phyloP scores from a whole-genome alignment of 2,329 filamentous ascomycete genomes.

The Coleophoma crateriformis region DNA sequence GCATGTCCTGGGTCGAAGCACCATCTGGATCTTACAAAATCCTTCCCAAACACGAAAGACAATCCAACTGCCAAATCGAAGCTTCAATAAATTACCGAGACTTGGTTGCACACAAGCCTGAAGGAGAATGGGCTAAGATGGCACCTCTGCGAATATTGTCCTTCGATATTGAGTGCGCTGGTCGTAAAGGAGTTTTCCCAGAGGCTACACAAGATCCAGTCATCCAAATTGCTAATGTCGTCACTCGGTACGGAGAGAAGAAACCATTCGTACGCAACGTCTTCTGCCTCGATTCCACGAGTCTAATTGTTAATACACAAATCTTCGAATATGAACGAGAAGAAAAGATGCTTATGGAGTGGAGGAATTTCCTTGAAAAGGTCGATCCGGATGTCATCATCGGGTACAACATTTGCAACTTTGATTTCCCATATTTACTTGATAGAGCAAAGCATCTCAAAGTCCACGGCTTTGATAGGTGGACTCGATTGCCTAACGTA shows the following conservation, averaged over 20 bases:
- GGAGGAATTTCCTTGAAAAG: slow-evolving; percentile 83
- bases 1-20: slow-evolving; percentile 97
- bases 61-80: slow-evolving; percentile 96
- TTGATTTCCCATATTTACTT: slow-evolving; percentile 94
- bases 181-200: slow-evolving; percentile 94
- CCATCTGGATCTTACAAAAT: slow-evolving; percentile 69
- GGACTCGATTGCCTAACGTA: slow-evolving; percentile 71
- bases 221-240: slow-evolving; percentile 96
- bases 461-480: slow-evolving; percentile 74
- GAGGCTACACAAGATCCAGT: slow-evolving; percentile 89
- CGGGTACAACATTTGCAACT: slow-evolving; percentile 98
- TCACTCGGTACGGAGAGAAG: slow-evolving; percentile 88
- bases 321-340: slow-evolving; percentile 79
- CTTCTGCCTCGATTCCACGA: slow-evolving; percentile 89
- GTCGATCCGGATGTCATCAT: slow-evolving; percentile 97
- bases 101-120: slow-evolving; percentile 78
- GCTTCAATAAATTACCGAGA: slow-evolving; percentile 78
- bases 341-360: slow-evolving; percentile 83
- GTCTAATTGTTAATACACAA: slow-evolving; percentile 90
- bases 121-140: slow-evolving; percentile 97
- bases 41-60: slow-evolving; percentile 57
- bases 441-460: slow-evolving; percentile 84
- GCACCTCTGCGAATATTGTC: slow-evolving; percentile 88
- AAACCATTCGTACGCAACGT: slow-evolving; percentile 97
- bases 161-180: slow-evolving; percentile 98